Percentiles rank a stretch among this genome's conserved stretches.
These are phyloP conservation scores for Lecanicillium sp. DNA, from an alignment of 2,329 filamentous ascomycete species.

Conservation along the genomic window DNA sequence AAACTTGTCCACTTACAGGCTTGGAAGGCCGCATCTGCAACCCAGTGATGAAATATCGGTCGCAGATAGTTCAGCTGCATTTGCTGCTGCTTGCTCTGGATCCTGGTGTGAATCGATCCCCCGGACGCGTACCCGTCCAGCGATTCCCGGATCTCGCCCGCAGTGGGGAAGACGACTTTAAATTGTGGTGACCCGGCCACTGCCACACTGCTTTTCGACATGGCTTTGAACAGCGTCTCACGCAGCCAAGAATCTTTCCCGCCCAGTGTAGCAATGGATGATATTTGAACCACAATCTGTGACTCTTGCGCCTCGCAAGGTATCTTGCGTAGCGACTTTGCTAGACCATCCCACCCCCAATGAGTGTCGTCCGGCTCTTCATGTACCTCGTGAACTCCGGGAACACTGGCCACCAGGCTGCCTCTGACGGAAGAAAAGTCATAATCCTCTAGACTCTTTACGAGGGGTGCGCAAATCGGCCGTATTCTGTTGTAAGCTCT, in stretches of 20 bases:
- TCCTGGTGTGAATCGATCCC: slow-evolving; percentile 75
- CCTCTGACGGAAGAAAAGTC: slow-evolving; percentile 67
- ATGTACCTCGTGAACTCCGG: slow-evolving; percentile 54
- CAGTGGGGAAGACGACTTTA: slow-evolving; percentile 74
- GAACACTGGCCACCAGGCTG: slow-evolving; percentile 72
- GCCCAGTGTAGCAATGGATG: slow-evolving; percentile 76
- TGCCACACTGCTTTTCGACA: slow-evolving; percentile 24
- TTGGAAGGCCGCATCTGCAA: slow-evolving; percentile 46
- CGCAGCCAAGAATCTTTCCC: slow-evolving; percentile 65
- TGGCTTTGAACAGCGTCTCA: slow-evolving; percentile 52
- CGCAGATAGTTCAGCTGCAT: slow-evolving; percentile 69
- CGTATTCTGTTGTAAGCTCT: slow-evolving; percentile 57
- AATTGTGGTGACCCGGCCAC: slow-evolving; percentile 42
- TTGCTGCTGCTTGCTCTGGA: slow-evolving; percentile 60
- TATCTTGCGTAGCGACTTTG: slow-evolving; percentile 51
- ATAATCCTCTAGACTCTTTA: slow-evolving; percentile 51
- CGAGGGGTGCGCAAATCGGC: slow-evolving; percentile 47
- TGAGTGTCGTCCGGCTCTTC: slow-evolving; percentile 43
- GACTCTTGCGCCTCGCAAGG: slow-evolving; percentile 36
- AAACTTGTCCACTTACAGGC: not conserved
- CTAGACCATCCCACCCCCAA: slow-evolving; percentile 74
- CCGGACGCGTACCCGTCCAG: slow-evolving; percentile 75
- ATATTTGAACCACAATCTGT: slow-evolving; percentile 60
- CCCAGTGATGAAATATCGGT: slow-evolving; percentile 69
- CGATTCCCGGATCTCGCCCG: slow-evolving; percentile 68